Evolutionary conservation across 768 basidiomycete species (phyloP).

Genomic region (Termitomyces sp.): DNA sequence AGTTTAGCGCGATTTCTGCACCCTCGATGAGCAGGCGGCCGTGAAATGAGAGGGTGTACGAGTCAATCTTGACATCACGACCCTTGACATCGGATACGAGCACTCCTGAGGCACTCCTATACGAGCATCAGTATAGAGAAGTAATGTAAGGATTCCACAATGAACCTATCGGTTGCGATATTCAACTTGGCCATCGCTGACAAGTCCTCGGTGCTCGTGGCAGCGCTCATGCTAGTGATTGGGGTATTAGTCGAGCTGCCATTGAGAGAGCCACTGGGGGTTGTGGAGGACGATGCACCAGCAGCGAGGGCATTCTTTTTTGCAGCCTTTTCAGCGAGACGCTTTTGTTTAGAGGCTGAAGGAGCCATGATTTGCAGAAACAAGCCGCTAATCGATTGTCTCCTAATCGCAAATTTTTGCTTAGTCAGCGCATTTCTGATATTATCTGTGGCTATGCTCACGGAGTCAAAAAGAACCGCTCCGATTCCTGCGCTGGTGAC

Average conservation of each 20-base stretch:
- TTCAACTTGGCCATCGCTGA: constrained; percentile 83
- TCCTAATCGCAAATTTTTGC: constrained; percentile 24
- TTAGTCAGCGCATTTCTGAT: constrained; percentile 27
- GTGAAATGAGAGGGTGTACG: constrained; percentile 95
- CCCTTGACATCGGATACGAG: constrained; percentile 88
- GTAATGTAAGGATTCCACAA: background rate
- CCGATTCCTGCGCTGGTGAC: background rate
- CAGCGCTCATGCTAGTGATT: constrained; percentile 75
- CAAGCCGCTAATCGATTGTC: constrained; percentile 11
- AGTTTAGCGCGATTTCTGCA: constrained; percentile 61
- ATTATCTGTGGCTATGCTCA: constrained; percentile 11
- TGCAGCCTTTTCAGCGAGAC: constrained; percentile 91
- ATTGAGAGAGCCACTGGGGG: constrained; percentile 59
- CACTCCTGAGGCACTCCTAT: constrained; percentile 86
- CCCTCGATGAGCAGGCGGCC: constrained; percentile 75
- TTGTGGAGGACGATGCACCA: constrained; percentile 47
- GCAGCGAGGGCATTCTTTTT: constrained; percentile 50
- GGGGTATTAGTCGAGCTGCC: constrained; percentile 72
- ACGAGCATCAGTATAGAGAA: constrained; percentile 1
- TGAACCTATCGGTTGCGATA: constrained; percentile 84
- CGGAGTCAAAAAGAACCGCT: background rate
- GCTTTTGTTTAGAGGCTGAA: constrained; percentile 85
- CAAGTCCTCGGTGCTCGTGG: constrained; percentile 76
- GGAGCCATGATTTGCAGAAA: constrained; percentile 58
- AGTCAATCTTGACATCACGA: constrained; percentile 96